Conservation (phyloP, 139 green algal genomes). For the Tetratostichococcus sp. region DNA sequence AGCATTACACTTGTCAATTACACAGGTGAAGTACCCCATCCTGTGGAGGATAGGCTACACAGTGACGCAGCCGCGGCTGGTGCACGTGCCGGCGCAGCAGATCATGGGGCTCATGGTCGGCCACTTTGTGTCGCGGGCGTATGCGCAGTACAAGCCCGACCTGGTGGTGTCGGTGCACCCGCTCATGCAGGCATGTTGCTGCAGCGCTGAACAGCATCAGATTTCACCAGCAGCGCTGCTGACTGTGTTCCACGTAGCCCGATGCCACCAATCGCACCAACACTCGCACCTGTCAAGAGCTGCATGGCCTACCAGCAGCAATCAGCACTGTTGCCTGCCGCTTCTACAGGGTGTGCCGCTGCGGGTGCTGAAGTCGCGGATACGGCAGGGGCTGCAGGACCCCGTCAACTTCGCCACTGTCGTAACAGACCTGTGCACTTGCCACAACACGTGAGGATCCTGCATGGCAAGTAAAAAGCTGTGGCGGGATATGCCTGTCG, state of each 20-base stretch:
- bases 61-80: conserved; percentile 52
- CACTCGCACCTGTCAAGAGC: too few species aligned
- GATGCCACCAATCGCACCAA: too few species aligned
- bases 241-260: too few species aligned
- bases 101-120: conserved; percentile 34
- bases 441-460: conserved; percentile 85
- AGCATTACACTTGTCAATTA: too few species aligned
- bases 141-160: conserved; percentile 68
- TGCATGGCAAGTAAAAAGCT: too few species aligned
- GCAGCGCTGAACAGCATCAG: too few species aligned
- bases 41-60: conserved; percentile 70
- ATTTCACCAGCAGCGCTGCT: too few species aligned
- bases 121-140: conserved; percentile 32
- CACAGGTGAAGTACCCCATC: conserved; percentile 59
- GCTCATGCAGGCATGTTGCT: conserved; percentile 86
- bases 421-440: conserved; percentile 95
- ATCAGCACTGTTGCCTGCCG: too few species aligned
- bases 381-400: conserved; percentile 36
- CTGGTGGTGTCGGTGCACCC: conserved; percentile 95
- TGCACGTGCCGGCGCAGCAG: conserved; percentile 70
- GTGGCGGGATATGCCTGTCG: conserved; percentile 2
- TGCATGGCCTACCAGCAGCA: too few species aligned
- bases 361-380: conserved; percentile 50
- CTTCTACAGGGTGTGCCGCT: conserved; percentile 65
- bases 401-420: conserved; percentile 90